Percentiles rank a stretch among this genome's conserved stretches.
These are phyloP conservation scores for Pseudozyma hubeiensis DNA, from an alignment of 1,284 basidiomycete genomes.

Conservation along the genomic window DNA sequence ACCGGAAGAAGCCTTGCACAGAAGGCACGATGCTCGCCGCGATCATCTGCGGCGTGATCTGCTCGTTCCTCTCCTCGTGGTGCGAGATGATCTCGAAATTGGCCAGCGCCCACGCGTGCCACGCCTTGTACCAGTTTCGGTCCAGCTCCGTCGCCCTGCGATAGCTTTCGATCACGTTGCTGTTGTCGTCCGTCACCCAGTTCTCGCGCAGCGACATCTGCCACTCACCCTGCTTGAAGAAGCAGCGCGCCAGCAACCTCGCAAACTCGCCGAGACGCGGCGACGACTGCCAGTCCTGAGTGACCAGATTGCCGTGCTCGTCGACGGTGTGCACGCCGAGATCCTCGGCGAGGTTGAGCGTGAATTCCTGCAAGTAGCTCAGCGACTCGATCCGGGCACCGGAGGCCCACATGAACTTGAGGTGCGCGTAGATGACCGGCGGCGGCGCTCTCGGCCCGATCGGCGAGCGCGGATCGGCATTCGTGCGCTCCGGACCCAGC, in stretches of 20 bases:
- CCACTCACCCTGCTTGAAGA: slow-evolving; percentile 97
- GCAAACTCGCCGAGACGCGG: slow-evolving; percentile 78
- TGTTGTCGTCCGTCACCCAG: slow-evolving; percentile 73
- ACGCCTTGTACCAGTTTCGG: slow-evolving; percentile 95
- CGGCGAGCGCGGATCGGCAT: slow-evolving; percentile 48
- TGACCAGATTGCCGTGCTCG: slow-evolving; percentile 56
- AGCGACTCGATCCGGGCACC: slow-evolving; percentile 83
- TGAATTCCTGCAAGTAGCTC: slow-evolving; percentile 87
- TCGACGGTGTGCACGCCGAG: slow-evolving; percentile 73
- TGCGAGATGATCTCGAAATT: slow-evolving; percentile 89
- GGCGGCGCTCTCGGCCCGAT: slow-evolving; percentile 76
- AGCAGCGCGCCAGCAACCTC: slow-evolving; percentile 91
- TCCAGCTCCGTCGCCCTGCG: slow-evolving; percentile 90
- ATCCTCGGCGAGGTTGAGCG: slow-evolving; percentile 78
- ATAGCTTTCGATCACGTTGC: slow-evolving; percentile 76
- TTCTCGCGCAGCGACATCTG: slow-evolving; percentile 81
- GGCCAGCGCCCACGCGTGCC: slow-evolving; percentile 98
- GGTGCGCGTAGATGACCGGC: slow-evolving; percentile 94
- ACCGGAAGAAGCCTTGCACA: slow-evolving; percentile 93
- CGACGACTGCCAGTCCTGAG: slow-evolving; percentile 61
- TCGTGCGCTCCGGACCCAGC: slow-evolving; percentile 61
- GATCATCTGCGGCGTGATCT: slow-evolving; percentile 79
- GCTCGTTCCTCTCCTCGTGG: slow-evolving; percentile 72
- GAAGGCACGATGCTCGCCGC: slow-evolving; percentile 91
- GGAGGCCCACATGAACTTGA: slow-evolving; percentile 96